Conservation (phyloP, 106 monocot species). For the Dendrobium catenatum region DNA sequence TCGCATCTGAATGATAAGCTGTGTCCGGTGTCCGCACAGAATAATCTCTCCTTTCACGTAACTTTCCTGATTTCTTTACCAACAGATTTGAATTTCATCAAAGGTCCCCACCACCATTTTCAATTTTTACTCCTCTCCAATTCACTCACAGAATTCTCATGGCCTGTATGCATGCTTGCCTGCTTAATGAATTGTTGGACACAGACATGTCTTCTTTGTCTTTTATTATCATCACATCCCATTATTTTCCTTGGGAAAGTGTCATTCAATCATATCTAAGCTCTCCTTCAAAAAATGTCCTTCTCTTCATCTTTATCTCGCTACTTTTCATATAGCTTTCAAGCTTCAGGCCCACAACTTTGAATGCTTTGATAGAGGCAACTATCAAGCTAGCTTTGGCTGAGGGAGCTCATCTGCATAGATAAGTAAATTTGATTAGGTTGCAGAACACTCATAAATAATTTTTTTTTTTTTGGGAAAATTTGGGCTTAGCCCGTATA, state of each 20-base stretch:
- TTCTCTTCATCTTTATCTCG: background rate
- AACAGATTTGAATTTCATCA: background rate
- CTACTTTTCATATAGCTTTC: background rate
- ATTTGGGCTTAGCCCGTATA: too few species aligned
- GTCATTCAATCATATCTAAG: background rate
- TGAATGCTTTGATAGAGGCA: background rate
- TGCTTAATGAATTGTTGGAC: background rate
- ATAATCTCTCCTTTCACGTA: background rate
- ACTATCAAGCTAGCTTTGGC: constrained; percentile 1
- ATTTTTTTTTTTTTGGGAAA: too few species aligned
- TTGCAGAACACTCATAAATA: too few species aligned
- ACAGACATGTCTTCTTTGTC: background rate
- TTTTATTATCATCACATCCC: background rate
- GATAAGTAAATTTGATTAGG: too few species aligned
- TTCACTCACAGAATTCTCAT: background rate
- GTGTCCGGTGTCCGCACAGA: too few species aligned
- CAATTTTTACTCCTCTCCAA: background rate
- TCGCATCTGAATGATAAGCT: too few species aligned
- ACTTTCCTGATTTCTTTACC: background rate
- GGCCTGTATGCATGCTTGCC: too few species aligned
- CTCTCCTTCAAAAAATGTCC: background rate
- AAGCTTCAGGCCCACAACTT: background rate
- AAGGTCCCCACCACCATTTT: background rate
- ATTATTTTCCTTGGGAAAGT: background rate
- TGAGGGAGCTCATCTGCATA: background rate